phyloP scores from a whole-genome alignment of 371 early-diverging fungal genomes.

The Dinochytrium kinnereticum region DNA sequence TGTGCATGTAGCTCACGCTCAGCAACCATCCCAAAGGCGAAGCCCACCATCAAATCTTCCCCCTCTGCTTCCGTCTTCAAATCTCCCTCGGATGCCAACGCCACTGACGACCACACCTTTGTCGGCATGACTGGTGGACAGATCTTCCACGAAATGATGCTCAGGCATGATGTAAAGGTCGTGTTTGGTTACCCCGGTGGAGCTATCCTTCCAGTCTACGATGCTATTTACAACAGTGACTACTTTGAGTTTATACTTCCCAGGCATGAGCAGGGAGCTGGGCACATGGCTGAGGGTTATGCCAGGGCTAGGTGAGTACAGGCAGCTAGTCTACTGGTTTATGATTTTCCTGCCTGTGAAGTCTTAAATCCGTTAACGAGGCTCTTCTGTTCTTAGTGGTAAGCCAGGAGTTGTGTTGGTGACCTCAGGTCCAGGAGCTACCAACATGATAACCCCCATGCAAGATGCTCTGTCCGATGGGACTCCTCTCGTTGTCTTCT shows the following conservation, averaged over 20 bases:
- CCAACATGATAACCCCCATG: constrained; percentile 96
- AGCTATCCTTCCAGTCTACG: constrained; percentile 96
- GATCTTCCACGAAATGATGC: constrained; percentile 98
- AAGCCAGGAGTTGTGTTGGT: constrained; percentile 95
- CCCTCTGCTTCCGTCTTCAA: neutral
- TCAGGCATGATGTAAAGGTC: constrained; percentile 87
- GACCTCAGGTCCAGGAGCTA: constrained; percentile 98
- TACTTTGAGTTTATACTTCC: constrained; percentile 95
- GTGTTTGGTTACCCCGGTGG: constrained; percentile 98
- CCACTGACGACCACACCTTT: constrained; percentile 28
- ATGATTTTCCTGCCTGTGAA: neutral
- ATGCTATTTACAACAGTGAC: constrained; percentile 93
- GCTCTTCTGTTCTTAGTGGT: constrained; percentile 71
- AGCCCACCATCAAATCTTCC: neutral
- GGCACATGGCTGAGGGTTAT: constrained; percentile 98
- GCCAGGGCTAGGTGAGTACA: constrained; percentile 83
- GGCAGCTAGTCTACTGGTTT: neutral
- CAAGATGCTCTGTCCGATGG: constrained; percentile 96
- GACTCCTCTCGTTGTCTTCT: constrained; percentile 92
- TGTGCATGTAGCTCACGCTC: too few species aligned
- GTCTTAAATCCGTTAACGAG: too few species aligned
- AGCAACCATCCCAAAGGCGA: neutral
- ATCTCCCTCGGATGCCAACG: constrained; percentile 18
- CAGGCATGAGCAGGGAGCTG: constrained; percentile 97
- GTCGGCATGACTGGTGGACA: constrained; percentile 97